Conservation (phyloP, 306 rosid genomes). For the Cucurbita moschata region DNA sequence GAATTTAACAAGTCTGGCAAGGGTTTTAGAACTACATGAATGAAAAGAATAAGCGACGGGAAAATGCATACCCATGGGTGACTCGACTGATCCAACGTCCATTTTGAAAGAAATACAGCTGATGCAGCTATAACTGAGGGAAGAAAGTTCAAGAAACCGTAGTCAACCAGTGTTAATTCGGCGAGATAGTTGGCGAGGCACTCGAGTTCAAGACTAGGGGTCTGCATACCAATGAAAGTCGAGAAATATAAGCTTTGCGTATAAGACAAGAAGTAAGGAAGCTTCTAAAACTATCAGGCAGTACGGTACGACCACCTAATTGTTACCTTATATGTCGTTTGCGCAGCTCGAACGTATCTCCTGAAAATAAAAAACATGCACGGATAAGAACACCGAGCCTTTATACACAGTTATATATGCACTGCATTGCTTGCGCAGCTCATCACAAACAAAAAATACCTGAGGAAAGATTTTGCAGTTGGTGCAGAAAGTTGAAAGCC, state of each 20-base stretch:
- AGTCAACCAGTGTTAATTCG: conserved; percentile 62
- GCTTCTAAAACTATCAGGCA: background rate
- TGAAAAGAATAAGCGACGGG: background rate
- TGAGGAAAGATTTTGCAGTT: conserved; percentile 49
- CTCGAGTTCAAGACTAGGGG: conserved; percentile 69
- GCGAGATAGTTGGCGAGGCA: conserved; percentile 75
- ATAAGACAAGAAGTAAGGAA: conserved; percentile 1
- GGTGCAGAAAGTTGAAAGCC: conserved; percentile 51
- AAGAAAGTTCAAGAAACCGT: conserved; percentile 51
- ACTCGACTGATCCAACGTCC: conserved; percentile 71
- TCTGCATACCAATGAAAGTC: conserved; percentile 27
- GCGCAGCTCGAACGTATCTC: conserved; percentile 89
- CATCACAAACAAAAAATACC: conserved; percentile 14
- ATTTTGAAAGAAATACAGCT: conserved; percentile 73
- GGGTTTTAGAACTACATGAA: conserved; percentile 4
- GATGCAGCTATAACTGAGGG: conserved; percentile 91
- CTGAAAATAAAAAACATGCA: conserved; percentile 28
- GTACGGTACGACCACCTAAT: background rate
- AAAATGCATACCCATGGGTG: conserved; percentile 80
- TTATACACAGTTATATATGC: background rate
- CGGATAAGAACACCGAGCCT: background rate
- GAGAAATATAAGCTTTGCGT: conserved; percentile 5
- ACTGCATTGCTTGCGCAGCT: background rate
- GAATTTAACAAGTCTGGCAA: conserved; percentile 3
- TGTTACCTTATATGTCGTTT: conserved; percentile 64